phyloP scores from a whole-genome alignment of 2,329 filamentous ascomycete genomes.

The Pseudopyricularia cyperi region DNA sequence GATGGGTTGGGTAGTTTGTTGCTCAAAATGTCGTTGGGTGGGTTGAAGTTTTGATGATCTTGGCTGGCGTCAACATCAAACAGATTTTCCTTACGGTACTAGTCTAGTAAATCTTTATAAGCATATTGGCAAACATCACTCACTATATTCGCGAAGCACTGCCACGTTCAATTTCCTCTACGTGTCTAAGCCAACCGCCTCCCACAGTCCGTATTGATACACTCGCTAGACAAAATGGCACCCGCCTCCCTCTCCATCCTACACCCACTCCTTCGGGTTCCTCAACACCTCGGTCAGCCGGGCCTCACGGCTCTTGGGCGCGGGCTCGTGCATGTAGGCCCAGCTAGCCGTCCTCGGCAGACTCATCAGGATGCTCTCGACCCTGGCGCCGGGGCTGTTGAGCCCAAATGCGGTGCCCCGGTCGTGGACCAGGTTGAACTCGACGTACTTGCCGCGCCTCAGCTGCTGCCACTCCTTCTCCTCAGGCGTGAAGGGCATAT shows the following conservation, averaged over 20 bases:
- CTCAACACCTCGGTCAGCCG: slow-evolving; percentile 61
- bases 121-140: no score
- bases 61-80: no score
- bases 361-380: slow-evolving; percentile 98
- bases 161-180: no score
- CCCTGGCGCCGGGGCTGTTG: slow-evolving; percentile 77
- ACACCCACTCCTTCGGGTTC: slow-evolving; percentile 56
- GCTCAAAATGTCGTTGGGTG: no score
- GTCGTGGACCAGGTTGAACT: slow-evolving; percentile 97
- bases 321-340: slow-evolving; percentile 89
- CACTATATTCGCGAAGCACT: no score
- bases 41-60: no score
- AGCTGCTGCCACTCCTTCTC: slow-evolving; percentile 98
- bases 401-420: slow-evolving; percentile 88
- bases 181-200: no score
- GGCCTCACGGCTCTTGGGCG: slow-evolving; percentile 64
- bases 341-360: slow-evolving; percentile 84
- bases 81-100: no score
- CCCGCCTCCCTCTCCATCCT: no score
- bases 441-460: slow-evolving; percentile 85
- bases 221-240: no score
- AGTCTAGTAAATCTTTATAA: no score
- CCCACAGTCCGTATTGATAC: no score
- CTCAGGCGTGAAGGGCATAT: slow-evolving; percentile 74
- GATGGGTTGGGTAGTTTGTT: not conserved